Evolutionary conservation across 148 eudicot species (phyloP), one percentile per base, ranked within the genome.

Genomic region (Spergularia bocconei): DNA sequence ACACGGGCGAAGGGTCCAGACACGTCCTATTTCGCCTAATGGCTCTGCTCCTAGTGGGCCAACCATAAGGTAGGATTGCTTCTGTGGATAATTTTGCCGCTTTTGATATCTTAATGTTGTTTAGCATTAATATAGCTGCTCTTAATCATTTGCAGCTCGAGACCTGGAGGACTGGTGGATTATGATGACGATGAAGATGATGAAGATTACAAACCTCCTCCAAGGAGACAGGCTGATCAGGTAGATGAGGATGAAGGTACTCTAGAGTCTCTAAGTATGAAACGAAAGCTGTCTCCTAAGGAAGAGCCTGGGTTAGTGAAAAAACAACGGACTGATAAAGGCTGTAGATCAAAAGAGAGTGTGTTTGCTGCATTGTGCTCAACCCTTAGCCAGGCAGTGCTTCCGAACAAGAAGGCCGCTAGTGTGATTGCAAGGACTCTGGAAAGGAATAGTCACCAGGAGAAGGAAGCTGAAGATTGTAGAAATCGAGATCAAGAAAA

Each of bases 151-250:
- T 71, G 47, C 82, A 82, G 91, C 82, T 71, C 88, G 63, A 92
- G 81, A 76, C 76, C 91, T 74, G 88, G 91, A 79, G 91, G 91
- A 53, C 87, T 96, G 52, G 99, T 96, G 86, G 98, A 96, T 77
- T 92, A 92, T 76, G 98, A 87, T 33, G 97, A 92, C 70, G 98
- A 95, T 57, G 99, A 95, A 78, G 98, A 93, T 58, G 99, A 95
- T 79, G 94, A 90, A 78, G 92, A 89, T 71, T 92, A 89, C 87
- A 88, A 84, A 81, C 97, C 99, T 56, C 99, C 98, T 54, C 99
- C 94, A 36, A 84, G 79, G 75, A 89, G 83, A 68, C 88, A 79
- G 62, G 72, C 90, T 14, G 92, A 86, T 59, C 57, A 66, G 56
- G 80, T 89, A 74, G 92, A 89, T 67, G 94, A 72, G 55, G 93